Percentiles rank a stretch among this genome's conserved stretches.
Evolutionary conservation across 257 asterid species (phyloP).

Genomic region (Cordia subcordata): DNA sequence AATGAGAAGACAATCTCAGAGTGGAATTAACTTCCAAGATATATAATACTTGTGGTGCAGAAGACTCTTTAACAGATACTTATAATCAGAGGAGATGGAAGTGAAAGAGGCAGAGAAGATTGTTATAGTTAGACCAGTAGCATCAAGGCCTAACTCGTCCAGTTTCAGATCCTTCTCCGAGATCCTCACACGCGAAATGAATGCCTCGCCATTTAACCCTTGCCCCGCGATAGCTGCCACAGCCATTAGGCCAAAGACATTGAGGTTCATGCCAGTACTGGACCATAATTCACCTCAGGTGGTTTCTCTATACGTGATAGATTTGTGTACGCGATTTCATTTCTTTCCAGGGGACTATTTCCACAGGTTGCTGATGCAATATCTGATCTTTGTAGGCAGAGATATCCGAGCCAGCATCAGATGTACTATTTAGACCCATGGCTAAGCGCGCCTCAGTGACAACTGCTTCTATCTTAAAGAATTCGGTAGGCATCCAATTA

Average conservation of each 20-base stretch:
- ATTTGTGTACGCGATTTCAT: background rate
- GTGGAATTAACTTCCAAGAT: background rate
- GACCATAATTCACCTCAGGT: conserved; percentile 10
- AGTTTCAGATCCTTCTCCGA: conserved; percentile 43
- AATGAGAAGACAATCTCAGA: too few species aligned
- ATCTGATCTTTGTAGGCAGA: conserved; percentile 31
- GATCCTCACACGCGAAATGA: conserved; percentile 43
- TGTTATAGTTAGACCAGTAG: conserved; percentile 73
- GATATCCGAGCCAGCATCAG: conserved; percentile 22
- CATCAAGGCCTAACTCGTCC: conserved; percentile 62
- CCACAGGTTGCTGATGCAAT: background rate
- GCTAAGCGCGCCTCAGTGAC: conserved; percentile 67
- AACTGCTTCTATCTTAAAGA: conserved; percentile 54
- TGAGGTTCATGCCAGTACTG: conserved; percentile 45
- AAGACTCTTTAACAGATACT: background rate
- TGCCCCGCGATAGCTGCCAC: conserved; percentile 33
- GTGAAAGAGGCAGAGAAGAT: conserved; percentile 39
- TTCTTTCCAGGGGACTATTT: background rate
- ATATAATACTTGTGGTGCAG: background rate
- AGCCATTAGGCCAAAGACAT: conserved; percentile 59
- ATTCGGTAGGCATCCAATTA: conserved; percentile 48
- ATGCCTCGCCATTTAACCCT: conserved; percentile 33
- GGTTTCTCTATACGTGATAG: conserved; percentile 20
- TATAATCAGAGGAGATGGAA: conserved; percentile 35
- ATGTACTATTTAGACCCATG: conserved; percentile 60